Conservation (phyloP, 176 grass and related monocot species). For the Oryza longistaminata region DNA sequence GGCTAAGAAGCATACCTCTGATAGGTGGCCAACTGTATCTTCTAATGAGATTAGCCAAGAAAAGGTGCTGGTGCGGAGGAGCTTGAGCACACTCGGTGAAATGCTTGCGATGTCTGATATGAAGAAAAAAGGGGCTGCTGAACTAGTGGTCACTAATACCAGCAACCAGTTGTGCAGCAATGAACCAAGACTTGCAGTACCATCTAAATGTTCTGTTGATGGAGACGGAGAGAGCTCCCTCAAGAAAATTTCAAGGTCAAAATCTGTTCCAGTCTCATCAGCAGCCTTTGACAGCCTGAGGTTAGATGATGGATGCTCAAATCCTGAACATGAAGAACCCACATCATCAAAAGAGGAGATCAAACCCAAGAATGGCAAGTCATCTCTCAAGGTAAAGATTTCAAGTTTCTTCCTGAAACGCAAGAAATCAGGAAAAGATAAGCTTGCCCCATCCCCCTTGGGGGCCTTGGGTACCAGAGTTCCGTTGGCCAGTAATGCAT, state of each 20-base stretch:
- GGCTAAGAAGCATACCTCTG: conserved; percentile 76
- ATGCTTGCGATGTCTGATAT: conserved; percentile 84
- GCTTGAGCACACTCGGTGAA: conserved; percentile 91
- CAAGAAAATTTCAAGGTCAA: conserved; percentile 75
- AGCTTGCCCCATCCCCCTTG: conserved; percentile 42
- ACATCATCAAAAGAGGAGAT: conserved; percentile 33
- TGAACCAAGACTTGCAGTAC: conserved; percentile 46
- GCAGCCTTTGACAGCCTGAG: conserved; percentile 61
- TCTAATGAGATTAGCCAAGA: conserved; percentile 53
- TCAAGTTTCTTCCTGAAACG: conserved; percentile 75
- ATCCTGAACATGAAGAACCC: conserved; percentile 44
- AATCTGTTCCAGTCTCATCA: conserved; percentile 78
- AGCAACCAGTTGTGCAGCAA: conserved; percentile 37
- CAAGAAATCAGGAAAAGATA: conserved; percentile 69
- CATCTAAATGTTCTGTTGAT: conserved; percentile 46
- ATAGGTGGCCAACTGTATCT: conserved; percentile 72
- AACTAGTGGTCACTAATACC: conserved; percentile 19
- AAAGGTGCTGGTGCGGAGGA: conserved; percentile 60
- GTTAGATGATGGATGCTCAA: conserved; percentile 49
- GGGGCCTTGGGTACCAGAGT: conserved; percentile 18
- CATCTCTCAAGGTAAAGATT: conserved; percentile 80
- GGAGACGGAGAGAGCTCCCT: conserved; percentile 27
- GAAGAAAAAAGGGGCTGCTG: conserved; percentile 59
- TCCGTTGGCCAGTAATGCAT: neutral
- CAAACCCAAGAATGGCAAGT: conserved; percentile 64